Evolutionary conservation across 345 rosid species (phyloP).

Genomic region (Populus tremula): DNA sequence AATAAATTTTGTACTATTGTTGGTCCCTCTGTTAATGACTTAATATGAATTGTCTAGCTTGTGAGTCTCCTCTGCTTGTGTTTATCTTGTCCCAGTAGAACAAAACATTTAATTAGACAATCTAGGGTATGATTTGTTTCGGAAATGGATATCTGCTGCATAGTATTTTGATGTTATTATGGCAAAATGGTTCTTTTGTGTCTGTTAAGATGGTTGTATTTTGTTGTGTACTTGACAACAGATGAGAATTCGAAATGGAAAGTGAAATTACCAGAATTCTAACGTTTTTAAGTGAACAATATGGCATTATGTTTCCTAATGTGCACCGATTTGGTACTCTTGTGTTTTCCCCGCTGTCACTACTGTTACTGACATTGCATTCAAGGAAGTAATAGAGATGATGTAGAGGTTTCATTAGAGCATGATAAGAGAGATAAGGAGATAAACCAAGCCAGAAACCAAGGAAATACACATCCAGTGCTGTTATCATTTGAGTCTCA

Average conservation of each 20-base stretch:
- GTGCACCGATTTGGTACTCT: background rate
- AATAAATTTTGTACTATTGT: constrained; percentile 25
- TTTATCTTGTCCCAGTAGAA: constrained; percentile 25
- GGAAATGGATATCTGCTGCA: constrained; percentile 22
- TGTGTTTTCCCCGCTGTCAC: background rate
- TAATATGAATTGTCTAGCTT: constrained; percentile 25
- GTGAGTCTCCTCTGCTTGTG: constrained; percentile 33
- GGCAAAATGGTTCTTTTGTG: constrained; percentile 16
- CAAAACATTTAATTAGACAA: constrained; percentile 25
- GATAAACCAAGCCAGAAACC: background rate
- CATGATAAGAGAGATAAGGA: background rate
- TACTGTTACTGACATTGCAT: background rate
- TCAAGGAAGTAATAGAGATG: background rate
- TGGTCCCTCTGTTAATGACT: constrained; percentile 25
- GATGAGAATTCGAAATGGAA: constrained; percentile 12
- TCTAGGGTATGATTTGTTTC: constrained; percentile 23
- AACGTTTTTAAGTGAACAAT: background rate
- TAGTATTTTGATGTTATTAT: constrained; percentile 21
- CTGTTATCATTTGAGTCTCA: constrained; percentile 6
- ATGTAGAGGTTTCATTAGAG: background rate
- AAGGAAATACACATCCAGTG: background rate
- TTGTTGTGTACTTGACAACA: constrained; percentile 28
- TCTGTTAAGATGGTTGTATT: constrained; percentile 15
- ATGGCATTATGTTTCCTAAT: background rate
- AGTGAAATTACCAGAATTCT: constrained; percentile 14